These are phyloP conservation scores for Naganishia sp. DNA, from an alignment of 1,284 basidiomycete species.

Conservation along the genomic window DNA sequence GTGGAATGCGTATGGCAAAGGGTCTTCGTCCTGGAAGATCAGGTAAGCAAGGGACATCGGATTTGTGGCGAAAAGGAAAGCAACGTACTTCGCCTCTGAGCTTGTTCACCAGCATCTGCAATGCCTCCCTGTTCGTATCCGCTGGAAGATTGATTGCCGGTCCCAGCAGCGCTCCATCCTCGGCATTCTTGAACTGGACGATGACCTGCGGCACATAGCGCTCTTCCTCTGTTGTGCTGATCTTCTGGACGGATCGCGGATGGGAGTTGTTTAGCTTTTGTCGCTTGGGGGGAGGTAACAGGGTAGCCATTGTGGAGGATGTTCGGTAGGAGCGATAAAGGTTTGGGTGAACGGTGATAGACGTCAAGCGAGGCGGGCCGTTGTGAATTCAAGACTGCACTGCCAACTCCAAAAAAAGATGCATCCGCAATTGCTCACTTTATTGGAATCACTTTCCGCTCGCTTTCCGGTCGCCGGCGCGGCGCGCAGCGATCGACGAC, in stretches of 20 bases:
- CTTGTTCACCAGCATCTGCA: constrained; percentile 84
- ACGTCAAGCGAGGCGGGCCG: not conserved
- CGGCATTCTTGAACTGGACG: constrained; percentile 86
- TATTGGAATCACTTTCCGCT: not conserved
- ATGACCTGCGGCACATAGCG: constrained; percentile 67
- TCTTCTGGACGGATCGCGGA: constrained; percentile 53
- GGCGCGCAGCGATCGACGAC: not conserved
- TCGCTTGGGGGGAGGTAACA: constrained; percentile 80
- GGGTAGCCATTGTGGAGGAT: constrained; percentile 65
- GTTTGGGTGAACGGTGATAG: not conserved
- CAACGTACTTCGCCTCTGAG: constrained; percentile 67
- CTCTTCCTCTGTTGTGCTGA: constrained; percentile 58
- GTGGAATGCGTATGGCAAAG: constrained; percentile 85
- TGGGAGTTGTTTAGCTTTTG: constrained; percentile 64
- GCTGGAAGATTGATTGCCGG: constrained; percentile 85
- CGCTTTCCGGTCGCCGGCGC: not conserved
- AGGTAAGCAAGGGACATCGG: constrained; percentile 10
- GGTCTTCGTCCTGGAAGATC: constrained; percentile 69
- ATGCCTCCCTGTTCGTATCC: constrained; percentile 76
- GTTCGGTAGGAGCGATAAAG: too few species aligned
- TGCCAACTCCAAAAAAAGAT: not conserved
- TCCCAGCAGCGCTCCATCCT: constrained; percentile 75
- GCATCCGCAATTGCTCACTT: too few species aligned
- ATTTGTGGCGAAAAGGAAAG: constrained; percentile 10
- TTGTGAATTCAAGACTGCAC: constrained; percentile 1